Evolutionary conservation across 371 early-diverging fungal genomes (phyloP).

Genomic region (Smittium culicis): DNA sequence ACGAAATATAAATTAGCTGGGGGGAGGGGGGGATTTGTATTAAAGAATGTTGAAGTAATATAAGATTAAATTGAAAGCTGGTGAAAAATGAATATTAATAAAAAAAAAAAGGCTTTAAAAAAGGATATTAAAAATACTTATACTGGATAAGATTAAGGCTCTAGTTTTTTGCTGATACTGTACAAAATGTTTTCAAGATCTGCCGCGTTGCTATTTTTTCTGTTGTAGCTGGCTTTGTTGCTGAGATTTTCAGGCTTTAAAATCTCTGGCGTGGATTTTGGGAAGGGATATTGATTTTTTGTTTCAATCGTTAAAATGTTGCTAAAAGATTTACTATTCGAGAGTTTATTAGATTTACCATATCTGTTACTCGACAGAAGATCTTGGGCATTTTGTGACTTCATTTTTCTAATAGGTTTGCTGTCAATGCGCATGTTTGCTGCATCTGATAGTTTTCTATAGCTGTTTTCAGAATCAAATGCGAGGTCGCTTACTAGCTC

Average conservation of each 20-base stretch:
- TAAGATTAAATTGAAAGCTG: too few species aligned
- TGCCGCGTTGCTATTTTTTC: background rate
- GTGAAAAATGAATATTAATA: too few species aligned
- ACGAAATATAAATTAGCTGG: too few species aligned
- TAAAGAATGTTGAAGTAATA: too few species aligned
- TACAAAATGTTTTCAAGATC: background rate
- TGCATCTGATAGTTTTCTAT: too few species aligned
- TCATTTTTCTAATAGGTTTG: background rate
- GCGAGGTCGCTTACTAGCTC: too few species aligned
- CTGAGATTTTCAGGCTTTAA: background rate
- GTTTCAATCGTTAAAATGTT: background rate
- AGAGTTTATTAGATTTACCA: background rate
- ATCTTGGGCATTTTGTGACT: background rate
- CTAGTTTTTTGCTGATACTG: background rate
- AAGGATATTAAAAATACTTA: too few species aligned
- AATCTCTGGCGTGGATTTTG: background rate
- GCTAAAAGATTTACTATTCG: background rate
- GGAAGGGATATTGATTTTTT: background rate
- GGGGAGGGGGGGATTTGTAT: too few species aligned
- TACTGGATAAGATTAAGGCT: background rate
- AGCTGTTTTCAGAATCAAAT: too few species aligned
- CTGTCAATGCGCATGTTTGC: background rate
- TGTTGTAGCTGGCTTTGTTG: background rate
- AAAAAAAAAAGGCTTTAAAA: too few species aligned
- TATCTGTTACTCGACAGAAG: background rate